phyloP scores from a whole-genome alignment of 176 grass and related monocot species.

The Themeda triandra region DNA sequence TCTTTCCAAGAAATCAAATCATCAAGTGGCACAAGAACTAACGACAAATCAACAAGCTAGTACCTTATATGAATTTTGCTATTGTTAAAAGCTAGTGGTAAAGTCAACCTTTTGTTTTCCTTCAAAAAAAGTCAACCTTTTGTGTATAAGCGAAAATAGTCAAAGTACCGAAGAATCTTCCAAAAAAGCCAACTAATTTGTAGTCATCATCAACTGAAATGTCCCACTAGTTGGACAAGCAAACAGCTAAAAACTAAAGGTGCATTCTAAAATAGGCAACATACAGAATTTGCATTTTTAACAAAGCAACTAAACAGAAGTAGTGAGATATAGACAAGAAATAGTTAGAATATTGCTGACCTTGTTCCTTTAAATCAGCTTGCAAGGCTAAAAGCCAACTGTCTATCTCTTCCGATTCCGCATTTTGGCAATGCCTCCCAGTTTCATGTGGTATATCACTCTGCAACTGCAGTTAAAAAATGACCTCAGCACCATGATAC shows the following conservation, averaged over 20 bases:
- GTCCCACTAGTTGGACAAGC: background rate
- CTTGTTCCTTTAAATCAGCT: constrained; percentile 16
- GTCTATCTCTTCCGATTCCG: constrained; percentile 31
- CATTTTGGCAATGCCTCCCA: constrained; percentile 19
- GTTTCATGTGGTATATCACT: constrained; percentile 20
- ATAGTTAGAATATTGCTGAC: background rate
- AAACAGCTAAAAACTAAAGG: background rate
- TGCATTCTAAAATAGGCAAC: background rate
- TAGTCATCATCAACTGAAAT: background rate
- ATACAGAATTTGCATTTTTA: background rate
- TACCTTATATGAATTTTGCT: background rate
- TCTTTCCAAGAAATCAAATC: background rate
- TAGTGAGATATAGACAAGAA: background rate
- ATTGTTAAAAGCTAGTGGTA: constrained; percentile 1
- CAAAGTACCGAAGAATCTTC: background rate
- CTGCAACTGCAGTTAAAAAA: constrained; percentile 34
- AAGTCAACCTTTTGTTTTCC: background rate
- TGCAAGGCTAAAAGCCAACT: constrained; percentile 10
- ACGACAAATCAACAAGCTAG: background rate
- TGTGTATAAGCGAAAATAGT: background rate
- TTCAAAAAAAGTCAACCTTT: background rate
- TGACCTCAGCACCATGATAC: constrained; percentile 5
- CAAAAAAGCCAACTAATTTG: background rate
- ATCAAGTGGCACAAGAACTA: background rate
- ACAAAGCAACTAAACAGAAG: background rate